These are phyloP conservation scores for Fusarium chaquense DNA, from an alignment of 2,329 filamentous ascomycete species.

Conservation along the genomic window DNA sequence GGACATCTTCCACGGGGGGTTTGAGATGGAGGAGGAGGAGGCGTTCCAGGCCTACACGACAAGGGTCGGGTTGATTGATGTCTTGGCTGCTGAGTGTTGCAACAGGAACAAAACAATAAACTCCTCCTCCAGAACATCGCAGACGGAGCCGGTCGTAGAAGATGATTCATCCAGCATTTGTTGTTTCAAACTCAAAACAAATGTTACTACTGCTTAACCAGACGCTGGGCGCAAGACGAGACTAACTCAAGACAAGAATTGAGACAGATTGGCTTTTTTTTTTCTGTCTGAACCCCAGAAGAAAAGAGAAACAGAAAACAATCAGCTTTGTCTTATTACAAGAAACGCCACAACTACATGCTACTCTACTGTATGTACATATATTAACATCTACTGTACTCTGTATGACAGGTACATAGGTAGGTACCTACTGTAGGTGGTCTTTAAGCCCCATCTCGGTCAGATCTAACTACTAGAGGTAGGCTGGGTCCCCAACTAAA, in stretches of 20 bases:
- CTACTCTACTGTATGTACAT: no score
- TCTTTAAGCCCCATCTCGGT: conserved; percentile 20
- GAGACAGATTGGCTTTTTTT: conserved; percentile 13
- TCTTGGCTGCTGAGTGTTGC: conserved; percentile 33
- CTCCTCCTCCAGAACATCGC: conserved; percentile 15
- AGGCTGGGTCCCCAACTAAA: conserved; percentile 9
- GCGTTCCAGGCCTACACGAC: conserved; percentile 35
- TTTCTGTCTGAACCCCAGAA: conserved; percentile 19
- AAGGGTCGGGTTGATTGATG: conserved; percentile 16
- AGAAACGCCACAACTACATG: conserved; percentile 33
- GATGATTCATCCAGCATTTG: conserved; percentile 32
- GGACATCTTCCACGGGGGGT: conserved; percentile 2
- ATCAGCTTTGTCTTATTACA: conserved; percentile 9
- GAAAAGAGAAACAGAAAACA: neutral
- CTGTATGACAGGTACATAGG: neutral
- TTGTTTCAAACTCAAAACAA: conserved; percentile 39
- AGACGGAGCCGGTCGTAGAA: conserved; percentile 32
- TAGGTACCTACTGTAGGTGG: conserved; percentile 5
- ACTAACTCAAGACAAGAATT: conserved; percentile 29
- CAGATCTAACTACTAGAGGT: conserved; percentile 23
- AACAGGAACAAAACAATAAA: conserved; percentile 37
- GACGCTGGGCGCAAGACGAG: conserved; percentile 29
- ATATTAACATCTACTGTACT: no score
- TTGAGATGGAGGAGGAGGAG: conserved; percentile 12
- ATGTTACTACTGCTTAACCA: conserved; percentile 21